Base-by-base conservation (phyloP, 2,329 filamentous ascomycete genomes). In the Lecanicillium sp. region DNA sequence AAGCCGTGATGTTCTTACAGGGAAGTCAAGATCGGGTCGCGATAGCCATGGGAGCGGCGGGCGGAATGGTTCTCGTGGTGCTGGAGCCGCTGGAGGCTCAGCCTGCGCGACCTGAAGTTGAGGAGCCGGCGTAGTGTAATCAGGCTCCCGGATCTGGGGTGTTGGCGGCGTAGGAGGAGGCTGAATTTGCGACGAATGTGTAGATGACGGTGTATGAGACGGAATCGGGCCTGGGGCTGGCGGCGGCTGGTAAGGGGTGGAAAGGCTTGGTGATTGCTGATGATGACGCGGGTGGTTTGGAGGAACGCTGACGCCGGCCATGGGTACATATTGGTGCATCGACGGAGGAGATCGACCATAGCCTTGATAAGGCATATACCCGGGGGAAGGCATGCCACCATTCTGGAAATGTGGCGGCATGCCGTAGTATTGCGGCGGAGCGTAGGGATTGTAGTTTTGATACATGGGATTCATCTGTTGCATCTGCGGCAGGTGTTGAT, bases 321-420 rank as follows among this genome's bases (percentile, higher is more conserved):
- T 68, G 34, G 70, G 70, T 29, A 66, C 64, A 50, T 73, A 78
- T 42, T 70, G 71, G 45, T 68, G 72, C 58, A 76, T 69, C n/a
- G 65, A 52, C 32, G 68, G 67, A 22, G 70, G 67, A 40, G 70
- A 70, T 37, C 67, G 63, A 28, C 59, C 57, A 48, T 76, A 74
- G 33, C 55, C 57, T 40, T 63, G 67, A 48, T 74, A 74, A 14
- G 66, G 63, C 51, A 69, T 60, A 49, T 73, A 74, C 19, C 60
- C 62, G 15, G 61, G 55, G 31, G 59, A 62, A 39, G 65, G 63
- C 51, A 75, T 66, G 32, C 53, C 62, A 13, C 58, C 62, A 46
- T 63, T 68, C 51, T 77, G 78, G 51, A 83, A 75, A 42, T 74
- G 75, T 45, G 73, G 71, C 41, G 74, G 68, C 59, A 79, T 70